Evolutionary conservation across 805 yeast genomes (phyloP).

Genomic region (Sugiyamaella smithiae): DNA sequence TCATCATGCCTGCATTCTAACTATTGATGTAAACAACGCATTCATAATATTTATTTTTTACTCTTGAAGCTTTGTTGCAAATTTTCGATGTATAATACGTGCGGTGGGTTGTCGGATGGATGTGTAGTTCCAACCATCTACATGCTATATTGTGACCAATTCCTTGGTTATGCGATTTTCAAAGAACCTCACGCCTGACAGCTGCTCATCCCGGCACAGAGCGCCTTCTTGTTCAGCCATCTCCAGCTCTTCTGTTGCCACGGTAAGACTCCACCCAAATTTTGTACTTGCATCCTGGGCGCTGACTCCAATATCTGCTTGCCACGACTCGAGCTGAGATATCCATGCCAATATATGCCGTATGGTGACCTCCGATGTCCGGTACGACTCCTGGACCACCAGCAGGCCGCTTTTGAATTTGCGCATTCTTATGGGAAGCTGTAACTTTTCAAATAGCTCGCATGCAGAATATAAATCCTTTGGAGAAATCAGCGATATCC

Average conservation of each 20-base stretch:
- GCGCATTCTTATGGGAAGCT: slow-evolving; percentile 53
- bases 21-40: too few relatives aligned
- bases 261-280: slow-evolving; percentile 64
- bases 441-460: slow-evolving; percentile 50
- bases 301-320: slow-evolving; percentile 32
- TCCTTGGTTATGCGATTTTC: too few relatives aligned
- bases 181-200: slow-evolving; percentile 64
- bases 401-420: slow-evolving; percentile 40
- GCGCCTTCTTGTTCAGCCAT: slow-evolving; percentile 55
- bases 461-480: slow-evolving; percentile 63
- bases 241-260: slow-evolving; percentile 62
- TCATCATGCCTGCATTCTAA: too few relatives aligned
- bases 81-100: too few relatives aligned
- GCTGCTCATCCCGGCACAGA: slow-evolving; percentile 64
- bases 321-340: slow-evolving; percentile 24
- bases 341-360: slow-evolving; percentile 35
- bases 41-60: too few relatives aligned
- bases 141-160: too few relatives aligned
- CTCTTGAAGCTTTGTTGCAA: too few relatives aligned
- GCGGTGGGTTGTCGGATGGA: too few relatives aligned
- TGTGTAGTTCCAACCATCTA: too few relatives aligned
- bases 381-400: slow-evolving; percentile 40
- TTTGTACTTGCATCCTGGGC: slow-evolving; percentile 44
- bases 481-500: slow-evolving; percentile 67
- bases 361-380: slow-evolving; percentile 38